Conservation (phyloP, 257 asterid species). For the Solanum corneliomulleri region DNA sequence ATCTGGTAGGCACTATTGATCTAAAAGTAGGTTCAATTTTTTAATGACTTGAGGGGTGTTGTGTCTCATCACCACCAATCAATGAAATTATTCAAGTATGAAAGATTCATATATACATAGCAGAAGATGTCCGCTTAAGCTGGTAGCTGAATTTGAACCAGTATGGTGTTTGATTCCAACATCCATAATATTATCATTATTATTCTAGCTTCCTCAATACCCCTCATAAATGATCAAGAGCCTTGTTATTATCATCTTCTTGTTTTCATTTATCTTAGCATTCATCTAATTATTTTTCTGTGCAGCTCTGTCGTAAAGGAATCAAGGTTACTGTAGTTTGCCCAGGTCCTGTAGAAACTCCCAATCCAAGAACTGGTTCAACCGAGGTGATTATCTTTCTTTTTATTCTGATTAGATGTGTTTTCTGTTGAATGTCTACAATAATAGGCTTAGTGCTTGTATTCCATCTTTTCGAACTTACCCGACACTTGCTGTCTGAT, state of each 20-base stretch:
- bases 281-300: not conserved
- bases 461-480: not conserved
- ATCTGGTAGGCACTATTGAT: not conserved
- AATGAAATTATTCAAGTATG: not conserved
- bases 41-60: not conserved
- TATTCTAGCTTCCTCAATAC: not conserved
- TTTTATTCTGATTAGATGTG: not conserved
- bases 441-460: not conserved
- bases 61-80: not conserved
- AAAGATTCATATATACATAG: not conserved
- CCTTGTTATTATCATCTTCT: not conserved
- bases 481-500: not conserved
- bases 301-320: conserved; percentile 72
- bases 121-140: not conserved
- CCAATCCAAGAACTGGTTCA: conserved; percentile 44
- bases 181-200: not conserved
- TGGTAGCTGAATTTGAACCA: not conserved
- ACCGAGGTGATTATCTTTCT: conserved; percentile 47
- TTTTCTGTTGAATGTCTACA: not conserved
- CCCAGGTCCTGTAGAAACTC: conserved; percentile 88
- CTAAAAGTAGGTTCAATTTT: not conserved
- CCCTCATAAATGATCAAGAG: not conserved
- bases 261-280: not conserved
- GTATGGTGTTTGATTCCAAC: not conserved
- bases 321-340: conserved; percentile 89